These are phyloP conservation scores for Hortaea werneckii DNA, from an alignment of 2,329 filamentous ascomycete genomes.

Conservation along the genomic window DNA sequence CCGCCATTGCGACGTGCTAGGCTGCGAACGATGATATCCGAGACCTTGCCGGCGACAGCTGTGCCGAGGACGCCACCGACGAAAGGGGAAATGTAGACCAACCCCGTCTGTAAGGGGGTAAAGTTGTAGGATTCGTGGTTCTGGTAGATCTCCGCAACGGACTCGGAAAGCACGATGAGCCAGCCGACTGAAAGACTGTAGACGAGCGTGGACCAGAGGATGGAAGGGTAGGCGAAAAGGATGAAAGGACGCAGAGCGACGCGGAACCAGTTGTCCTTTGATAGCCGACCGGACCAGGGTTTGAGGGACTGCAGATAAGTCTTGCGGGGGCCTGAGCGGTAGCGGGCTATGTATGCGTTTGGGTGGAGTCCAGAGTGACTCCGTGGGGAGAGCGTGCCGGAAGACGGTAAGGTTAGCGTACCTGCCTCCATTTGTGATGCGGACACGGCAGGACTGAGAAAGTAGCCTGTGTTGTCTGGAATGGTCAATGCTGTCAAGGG, in stretches of 20 bases:
- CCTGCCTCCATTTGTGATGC: background rate
- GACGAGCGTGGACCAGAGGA: conserved; percentile 77
- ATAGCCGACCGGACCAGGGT: conserved; percentile 68
- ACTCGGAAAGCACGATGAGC: conserved; percentile 90
- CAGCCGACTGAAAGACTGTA: conserved; percentile 87
- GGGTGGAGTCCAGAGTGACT: background rate
- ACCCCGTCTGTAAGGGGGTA: conserved; percentile 64
- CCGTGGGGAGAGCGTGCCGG: background rate
- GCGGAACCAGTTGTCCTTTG: conserved; percentile 67
- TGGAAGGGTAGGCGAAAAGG: conserved; percentile 74
- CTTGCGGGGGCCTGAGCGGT: conserved; percentile 56
- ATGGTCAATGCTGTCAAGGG: background rate
- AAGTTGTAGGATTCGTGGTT: conserved; percentile 65
- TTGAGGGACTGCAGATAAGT: conserved; percentile 66
- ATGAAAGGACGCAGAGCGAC: conserved; percentile 73
- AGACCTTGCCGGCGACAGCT: conserved; percentile 77
- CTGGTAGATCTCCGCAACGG: conserved; percentile 70
- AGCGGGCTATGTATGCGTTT: conserved; percentile 56
- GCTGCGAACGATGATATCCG: conserved; percentile 70
- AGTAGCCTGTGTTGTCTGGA: background rate
- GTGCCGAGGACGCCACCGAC: conserved; percentile 84
- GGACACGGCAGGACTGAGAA: background rate
- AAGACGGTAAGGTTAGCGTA: background rate
- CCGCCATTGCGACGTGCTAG: conserved; percentile 85
- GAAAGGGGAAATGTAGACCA: conserved; percentile 86